phyloP scores from a whole-genome alignment of 2,329 filamentous ascomycete species.

The Ascochyta pisi region DNA sequence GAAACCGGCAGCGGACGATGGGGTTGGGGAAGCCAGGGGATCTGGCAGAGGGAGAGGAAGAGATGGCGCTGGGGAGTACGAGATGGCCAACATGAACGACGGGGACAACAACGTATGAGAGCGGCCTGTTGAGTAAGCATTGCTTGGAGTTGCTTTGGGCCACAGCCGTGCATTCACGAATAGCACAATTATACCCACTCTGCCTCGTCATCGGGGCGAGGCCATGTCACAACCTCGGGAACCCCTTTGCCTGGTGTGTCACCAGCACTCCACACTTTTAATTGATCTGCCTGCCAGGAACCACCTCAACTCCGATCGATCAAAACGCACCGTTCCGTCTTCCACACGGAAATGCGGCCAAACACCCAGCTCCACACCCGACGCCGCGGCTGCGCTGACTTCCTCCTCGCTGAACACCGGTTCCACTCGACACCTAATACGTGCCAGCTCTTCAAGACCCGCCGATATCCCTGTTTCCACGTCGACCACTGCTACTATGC shows the following conservation, averaged over 20 bases:
- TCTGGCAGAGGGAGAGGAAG: slow-evolving; percentile 50
- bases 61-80: slow-evolving; percentile 57
- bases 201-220: neutral
- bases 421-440: slow-evolving; percentile 28
- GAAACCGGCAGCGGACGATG: slow-evolving; percentile 48
- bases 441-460: slow-evolving; percentile 24
- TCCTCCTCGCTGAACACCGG: slow-evolving; percentile 23
- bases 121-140: slow-evolving; percentile 30
- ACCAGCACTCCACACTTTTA: slow-evolving; percentile 45
- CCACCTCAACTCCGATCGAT: slow-evolving; percentile 31
- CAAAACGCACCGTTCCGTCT: slow-evolving; percentile 44
- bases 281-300: slow-evolving; percentile 45
- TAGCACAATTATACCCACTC: slow-evolving; percentile 24
- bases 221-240: neutral
- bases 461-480: slow-evolving; percentile 14
- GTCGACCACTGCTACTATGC: slow-evolving; percentile 26
- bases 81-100: slow-evolving; percentile 56
- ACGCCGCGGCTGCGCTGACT: slow-evolving; percentile 7
- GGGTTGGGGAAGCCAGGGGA: slow-evolving; percentile 49
- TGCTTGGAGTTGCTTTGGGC: slow-evolving; percentile 32
- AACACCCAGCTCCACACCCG: slow-evolving; percentile 12
- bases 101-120: slow-evolving; percentile 45
- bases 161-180: slow-evolving; percentile 8
- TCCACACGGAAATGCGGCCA: slow-evolving; percentile 37
- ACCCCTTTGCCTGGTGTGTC: neutral